Percentiles rank a stretch among this genome's conserved stretches.
Evolutionary conservation across 179 eudicot genomes (phyloP).

Genomic region (Silene vulgaris): DNA sequence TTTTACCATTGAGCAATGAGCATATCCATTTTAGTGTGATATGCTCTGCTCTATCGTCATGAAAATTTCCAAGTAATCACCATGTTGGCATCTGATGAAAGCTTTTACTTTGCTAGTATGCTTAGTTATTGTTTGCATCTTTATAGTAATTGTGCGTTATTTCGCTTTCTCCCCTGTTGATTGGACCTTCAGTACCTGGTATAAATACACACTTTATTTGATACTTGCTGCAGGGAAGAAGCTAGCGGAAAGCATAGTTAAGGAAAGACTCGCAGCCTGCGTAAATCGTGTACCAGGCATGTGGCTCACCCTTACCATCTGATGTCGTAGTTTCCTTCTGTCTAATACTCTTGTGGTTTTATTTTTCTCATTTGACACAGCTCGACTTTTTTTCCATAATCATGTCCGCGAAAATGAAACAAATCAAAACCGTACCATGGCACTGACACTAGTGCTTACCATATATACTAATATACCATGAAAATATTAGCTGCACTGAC

Average conservation of each 20-base stretch:
- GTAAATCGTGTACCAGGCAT: slow-evolving; percentile 93
- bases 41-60: not conserved
- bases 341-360: not conserved
- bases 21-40: not conserved
- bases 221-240: slow-evolving; percentile 55
- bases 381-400: not conserved
- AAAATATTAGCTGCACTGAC: not conserved
- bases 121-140: not conserved
- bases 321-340: not conserved
- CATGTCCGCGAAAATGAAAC: not conserved
- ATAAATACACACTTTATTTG: not conserved
- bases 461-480: not conserved
- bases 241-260: slow-evolving; percentile 81
- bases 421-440: not conserved
- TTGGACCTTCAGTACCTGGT: not conserved
- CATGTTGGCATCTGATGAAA: not conserved
- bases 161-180: not conserved
- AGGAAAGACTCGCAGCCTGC: slow-evolving; percentile 93
- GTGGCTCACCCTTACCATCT: slow-evolving; percentile 16
- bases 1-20: not conserved
- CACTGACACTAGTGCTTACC: not conserved
- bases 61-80: not conserved
- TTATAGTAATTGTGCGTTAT: not conserved
- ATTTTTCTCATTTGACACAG: not conserved
- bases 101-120: not conserved